Percentiles rank a stretch among this genome's conserved stretches.
Conservation (phyloP, 768 basidiomycete genomes). For the Hebeloma cylindrosporum region DNA sequence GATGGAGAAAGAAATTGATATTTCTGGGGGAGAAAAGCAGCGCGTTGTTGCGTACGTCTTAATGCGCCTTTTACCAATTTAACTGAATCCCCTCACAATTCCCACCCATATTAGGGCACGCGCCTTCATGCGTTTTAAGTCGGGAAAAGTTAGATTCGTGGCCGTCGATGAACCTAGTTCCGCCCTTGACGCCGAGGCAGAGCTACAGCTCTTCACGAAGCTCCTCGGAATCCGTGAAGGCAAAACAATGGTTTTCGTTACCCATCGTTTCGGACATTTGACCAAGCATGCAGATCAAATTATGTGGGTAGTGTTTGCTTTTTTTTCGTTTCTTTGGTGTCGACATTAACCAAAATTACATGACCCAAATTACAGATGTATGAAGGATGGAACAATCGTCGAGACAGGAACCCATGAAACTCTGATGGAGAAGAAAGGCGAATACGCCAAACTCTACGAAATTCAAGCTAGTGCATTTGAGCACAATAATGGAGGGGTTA, state of each 20-base stretch:
- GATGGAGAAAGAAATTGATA: constrained; percentile 26
- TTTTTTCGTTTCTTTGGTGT: not conserved
- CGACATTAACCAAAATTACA: not conserved
- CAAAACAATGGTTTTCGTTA: constrained; percentile 57
- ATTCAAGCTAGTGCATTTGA: constrained; percentile 37
- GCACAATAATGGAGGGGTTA: no score
- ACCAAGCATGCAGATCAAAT: constrained; percentile 51
- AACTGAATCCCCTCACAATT: constrained; percentile 2
- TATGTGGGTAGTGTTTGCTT: constrained; percentile 38
- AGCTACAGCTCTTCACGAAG: constrained; percentile 45
- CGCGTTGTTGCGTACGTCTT: constrained; percentile 46
- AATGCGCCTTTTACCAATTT: not conserved
- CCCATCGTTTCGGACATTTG: constrained; percentile 54
- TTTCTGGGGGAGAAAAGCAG: constrained; percentile 50
- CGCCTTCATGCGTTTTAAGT: constrained; percentile 43
- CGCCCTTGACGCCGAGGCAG: constrained; percentile 54
- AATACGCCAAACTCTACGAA: constrained; percentile 42
- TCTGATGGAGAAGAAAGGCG: constrained; percentile 35
- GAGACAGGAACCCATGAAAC: constrained; percentile 43
- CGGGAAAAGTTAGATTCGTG: constrained; percentile 44
- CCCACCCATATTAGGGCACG: constrained; percentile 35
- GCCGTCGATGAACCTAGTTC: constrained; percentile 62
- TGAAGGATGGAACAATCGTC: constrained; percentile 42
- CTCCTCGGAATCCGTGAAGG: constrained; percentile 39
- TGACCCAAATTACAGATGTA: constrained; percentile 38